Percentiles rank a stretch among this genome's conserved stretches.
Conservation (phyloP, 179 eudicot species). For the Silene vulgaris region DNA sequence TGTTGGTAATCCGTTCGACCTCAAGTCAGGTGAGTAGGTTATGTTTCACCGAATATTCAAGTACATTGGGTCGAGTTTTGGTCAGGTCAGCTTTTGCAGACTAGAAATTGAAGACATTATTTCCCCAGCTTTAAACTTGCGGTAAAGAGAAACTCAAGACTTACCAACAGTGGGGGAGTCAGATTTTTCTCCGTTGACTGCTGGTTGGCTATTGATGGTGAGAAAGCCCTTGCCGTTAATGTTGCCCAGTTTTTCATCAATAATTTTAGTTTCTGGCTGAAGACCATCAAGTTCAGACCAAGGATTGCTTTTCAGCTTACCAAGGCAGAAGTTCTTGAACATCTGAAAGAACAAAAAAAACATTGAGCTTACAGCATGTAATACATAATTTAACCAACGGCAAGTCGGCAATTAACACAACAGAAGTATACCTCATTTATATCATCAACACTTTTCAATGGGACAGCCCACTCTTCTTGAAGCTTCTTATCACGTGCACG, state of each 20-base stretch:
- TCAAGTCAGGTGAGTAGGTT: too few relatives aligned
- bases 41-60: not conserved
- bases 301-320: conserved; percentile 76
- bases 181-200: conserved; percentile 84
- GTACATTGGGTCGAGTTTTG: not conserved
- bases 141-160: conserved; percentile 14
- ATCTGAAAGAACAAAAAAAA: conserved; percentile 37
- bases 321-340: conserved; percentile 74
- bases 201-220: conserved; percentile 94
- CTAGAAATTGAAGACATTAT: not conserved
- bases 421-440: conserved; percentile 55
- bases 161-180: conserved; percentile 84
- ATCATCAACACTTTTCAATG: conserved; percentile 66
- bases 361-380: not conserved
- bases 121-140: not conserved
- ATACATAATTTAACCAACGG: not conserved
- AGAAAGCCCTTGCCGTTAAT: conserved; percentile 80
- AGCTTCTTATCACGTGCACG: conserved; percentile 87
- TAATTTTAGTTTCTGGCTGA: conserved; percentile 95
- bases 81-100: not conserved
- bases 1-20: too few relatives aligned
- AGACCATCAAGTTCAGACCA: conserved; percentile 98
- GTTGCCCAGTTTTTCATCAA: conserved; percentile 57
- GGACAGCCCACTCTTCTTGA: conserved; percentile 85
- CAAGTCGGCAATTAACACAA: not conserved